phyloP scores from a whole-genome alignment of 2,329 filamentous ascomycete species.

The Teratosphaeria epicoccoides region DNA sequence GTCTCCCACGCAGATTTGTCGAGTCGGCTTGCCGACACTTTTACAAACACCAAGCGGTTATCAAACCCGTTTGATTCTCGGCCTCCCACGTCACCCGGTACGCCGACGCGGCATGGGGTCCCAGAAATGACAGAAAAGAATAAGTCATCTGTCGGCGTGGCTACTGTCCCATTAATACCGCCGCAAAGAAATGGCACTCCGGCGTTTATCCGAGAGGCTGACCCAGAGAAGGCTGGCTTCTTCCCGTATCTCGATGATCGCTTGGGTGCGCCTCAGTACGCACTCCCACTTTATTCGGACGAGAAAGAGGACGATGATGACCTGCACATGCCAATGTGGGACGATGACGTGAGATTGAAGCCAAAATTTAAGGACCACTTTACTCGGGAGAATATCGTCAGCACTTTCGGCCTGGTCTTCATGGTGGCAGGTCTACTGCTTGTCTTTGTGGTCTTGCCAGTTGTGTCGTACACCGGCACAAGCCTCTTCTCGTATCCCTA shows the following conservation, averaged over 20 bases:
- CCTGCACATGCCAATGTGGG: constrained; percentile 42
- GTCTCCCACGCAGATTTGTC: constrained; percentile 16
- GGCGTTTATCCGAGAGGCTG: constrained; percentile 18
- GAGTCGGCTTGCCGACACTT: constrained; percentile 24
- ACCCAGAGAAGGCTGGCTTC: constrained; percentile 27
- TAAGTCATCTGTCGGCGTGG: constrained; percentile 5
- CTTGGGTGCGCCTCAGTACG: constrained; percentile 33
- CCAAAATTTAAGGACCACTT: constrained; percentile 37
- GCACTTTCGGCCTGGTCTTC: constrained; percentile 33
- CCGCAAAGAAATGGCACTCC: constrained; percentile 14
- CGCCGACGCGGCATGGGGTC: constrained; percentile 4
- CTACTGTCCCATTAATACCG: constrained; percentile 3
- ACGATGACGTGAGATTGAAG: constrained; percentile 38
- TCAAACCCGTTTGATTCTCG: constrained; percentile 19
- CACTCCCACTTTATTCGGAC: constrained; percentile 38
- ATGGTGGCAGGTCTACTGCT: constrained; percentile 39
- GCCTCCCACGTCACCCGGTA: constrained; percentile 13
- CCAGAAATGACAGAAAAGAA: constrained; percentile 7
- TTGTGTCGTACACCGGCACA: constrained; percentile 36
- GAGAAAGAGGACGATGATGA: constrained; percentile 45
- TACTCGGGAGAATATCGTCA: constrained; percentile 32
- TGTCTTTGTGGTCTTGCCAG: constrained; percentile 42
- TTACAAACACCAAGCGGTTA: constrained; percentile 20
- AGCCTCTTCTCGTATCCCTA: constrained; percentile 30
- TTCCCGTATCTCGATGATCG: constrained; percentile 39